Base-by-base conservation (phyloP, 306 rosid species). In the Fragaria ananassa region DNA sequence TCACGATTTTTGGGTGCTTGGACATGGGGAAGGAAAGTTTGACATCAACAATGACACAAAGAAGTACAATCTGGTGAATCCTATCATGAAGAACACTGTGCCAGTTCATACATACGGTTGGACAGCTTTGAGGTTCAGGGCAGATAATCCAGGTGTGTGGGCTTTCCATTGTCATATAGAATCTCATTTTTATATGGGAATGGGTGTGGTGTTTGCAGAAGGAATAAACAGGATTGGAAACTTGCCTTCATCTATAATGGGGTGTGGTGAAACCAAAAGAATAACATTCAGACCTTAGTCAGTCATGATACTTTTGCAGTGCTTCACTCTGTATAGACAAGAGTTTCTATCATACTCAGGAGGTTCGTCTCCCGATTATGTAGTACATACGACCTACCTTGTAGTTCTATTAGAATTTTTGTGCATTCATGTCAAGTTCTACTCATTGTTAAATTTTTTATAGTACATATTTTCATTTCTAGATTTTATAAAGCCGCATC, bases 81-180 rank as follows among this genome's bases (percentile, higher is more conserved):
- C 97, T 2, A 90, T 94, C 0, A 86, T 79, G 93, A 94, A 94
- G 91, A 92, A 94, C 71, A 94, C 97, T 0, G 96, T 92, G 68
- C 81, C 96, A 0, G 78, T 94, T 81, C 98, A 94, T 73, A 80
- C 68, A 0, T 86, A 51, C 42, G 93, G 97, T 45, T 94, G 98
- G 97, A 94, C 98, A 11, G 95, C 98, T 2, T 27, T 94, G 81
- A 91, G 98, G 76, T 94, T 94, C 58, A 65, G 77, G 68, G 80
- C 98, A 0, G 83, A 90, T 41, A 91, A 94, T 35, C 98, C 98
- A 1, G 98, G 98, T 0, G 93, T 81, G 12, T 90, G 98, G 98
- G 91, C 89, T 5, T 94, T 94, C 41, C 98, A 94, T 82, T 94
- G 98, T 83, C 98, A 90, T 50, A 87, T 94, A 18, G 98, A 91